These are phyloP conservation scores for Pseudotulostoma volvatum DNA, from an alignment of 495 filamentous ascomycete genomes.

Conservation along the genomic window DNA sequence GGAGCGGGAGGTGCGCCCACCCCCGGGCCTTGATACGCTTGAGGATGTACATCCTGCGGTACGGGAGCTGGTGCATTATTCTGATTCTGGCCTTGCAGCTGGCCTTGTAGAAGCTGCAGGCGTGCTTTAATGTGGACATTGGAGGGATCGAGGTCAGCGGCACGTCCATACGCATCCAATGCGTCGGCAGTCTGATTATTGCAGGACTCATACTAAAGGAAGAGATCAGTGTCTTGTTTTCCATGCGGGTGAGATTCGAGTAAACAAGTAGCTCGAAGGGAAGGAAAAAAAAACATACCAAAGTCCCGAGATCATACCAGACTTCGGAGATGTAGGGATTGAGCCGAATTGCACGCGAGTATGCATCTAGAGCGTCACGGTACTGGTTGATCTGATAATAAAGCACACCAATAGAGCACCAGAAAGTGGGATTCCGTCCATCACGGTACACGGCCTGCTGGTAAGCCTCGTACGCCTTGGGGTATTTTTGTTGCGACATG, in stretches of 20 bases:
- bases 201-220: slow-evolving; percentile 76
- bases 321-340: slow-evolving; percentile 99
- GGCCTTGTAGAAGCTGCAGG: slow-evolving; percentile 68
- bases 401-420: slow-evolving; percentile 98
- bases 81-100: slow-evolving; percentile 53
- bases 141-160: slow-evolving; percentile 79
- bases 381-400: slow-evolving; percentile 99
- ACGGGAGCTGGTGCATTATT: slow-evolving; percentile 52
- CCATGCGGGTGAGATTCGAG: no score
- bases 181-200: slow-evolving; percentile 98
- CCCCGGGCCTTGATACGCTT: slow-evolving; percentile 62
- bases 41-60: slow-evolving; percentile 74
- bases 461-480: slow-evolving; percentile 97
- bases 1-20: slow-evolving; percentile 59
- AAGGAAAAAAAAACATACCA: slow-evolving; percentile 43
- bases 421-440: slow-evolving; percentile 96
- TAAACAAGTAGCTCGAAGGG: neutral
- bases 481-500: slow-evolving; percentile 98
- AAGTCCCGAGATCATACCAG: slow-evolving; percentile 95
- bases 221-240: slow-evolving; percentile 9
- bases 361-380: slow-evolving; percentile 93
- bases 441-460: slow-evolving; percentile 98
- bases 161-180: slow-evolving; percentile 85
- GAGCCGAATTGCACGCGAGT: slow-evolving; percentile 91
- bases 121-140: slow-evolving; percentile 96